These are phyloP conservation scores for Coemansia sp. DNA, from an alignment of 192 early-diverging fungal genomes.

Conservation along the genomic window DNA sequence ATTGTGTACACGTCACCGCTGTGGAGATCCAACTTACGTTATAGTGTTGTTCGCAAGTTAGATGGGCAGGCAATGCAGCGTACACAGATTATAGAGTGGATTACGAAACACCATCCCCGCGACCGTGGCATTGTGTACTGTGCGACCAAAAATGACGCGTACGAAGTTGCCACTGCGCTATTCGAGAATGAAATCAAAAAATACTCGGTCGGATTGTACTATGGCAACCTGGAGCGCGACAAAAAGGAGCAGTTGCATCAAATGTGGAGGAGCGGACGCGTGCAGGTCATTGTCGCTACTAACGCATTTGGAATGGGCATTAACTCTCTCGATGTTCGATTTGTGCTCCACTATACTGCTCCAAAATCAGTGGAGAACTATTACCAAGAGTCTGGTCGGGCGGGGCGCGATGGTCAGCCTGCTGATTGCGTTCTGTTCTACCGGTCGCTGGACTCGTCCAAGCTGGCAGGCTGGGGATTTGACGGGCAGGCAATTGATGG, in stretches of 20 bases:
- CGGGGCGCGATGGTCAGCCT: conserved; percentile 66
- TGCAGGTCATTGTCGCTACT: conserved; percentile 55
- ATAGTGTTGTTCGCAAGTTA: conserved; percentile 59
- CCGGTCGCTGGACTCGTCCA: conserved; percentile 62
- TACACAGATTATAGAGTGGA: conserved; percentile 59
- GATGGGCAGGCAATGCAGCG: conserved; percentile 42
- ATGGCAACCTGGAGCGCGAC: conserved; percentile 62
- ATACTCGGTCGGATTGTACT: conserved; percentile 61
- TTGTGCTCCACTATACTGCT: conserved; percentile 53
- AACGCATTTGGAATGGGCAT: conserved; percentile 60
- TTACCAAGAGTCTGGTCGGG: conserved; percentile 76
- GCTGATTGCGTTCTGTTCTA: conserved; percentile 72
- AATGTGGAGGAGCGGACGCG: conserved; percentile 36
- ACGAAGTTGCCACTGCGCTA: conserved; percentile 56
- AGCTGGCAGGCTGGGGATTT: conserved; percentile 61
- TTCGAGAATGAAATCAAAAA: conserved; percentile 45
- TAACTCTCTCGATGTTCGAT: conserved; percentile 54
- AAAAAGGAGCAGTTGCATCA: conserved; percentile 43
- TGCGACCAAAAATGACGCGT: conserved; percentile 63
- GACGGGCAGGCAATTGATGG: conserved; percentile 58
- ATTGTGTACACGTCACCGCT: conserved; percentile 63
- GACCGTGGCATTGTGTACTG: conserved; percentile 71
- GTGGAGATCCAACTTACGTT: conserved; percentile 64
- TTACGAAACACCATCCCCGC: conserved; percentile 48
- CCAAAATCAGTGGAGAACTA: conserved; percentile 60